These are phyloP conservation scores for Pythium oligandrum DNA, from an alignment of 352 stramenopile species.

Conservation along the genomic window DNA sequence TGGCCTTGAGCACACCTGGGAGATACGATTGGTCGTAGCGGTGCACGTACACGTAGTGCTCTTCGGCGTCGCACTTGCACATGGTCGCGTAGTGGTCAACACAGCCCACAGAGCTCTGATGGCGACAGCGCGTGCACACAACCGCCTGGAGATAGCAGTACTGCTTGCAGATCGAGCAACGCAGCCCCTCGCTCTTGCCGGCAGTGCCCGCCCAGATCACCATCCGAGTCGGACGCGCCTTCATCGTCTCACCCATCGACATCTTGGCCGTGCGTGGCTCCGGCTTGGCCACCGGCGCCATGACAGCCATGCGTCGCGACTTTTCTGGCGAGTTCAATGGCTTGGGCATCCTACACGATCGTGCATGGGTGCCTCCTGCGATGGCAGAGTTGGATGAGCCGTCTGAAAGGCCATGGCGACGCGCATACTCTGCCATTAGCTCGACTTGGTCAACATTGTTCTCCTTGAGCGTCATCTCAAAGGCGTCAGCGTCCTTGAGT, in stretches of 20 bases:
- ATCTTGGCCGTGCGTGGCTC: slow-evolving; percentile 13
- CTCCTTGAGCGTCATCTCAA: slow-evolving; percentile 33
- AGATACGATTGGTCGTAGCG: slow-evolving; percentile 44
- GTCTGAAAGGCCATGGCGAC: slow-evolving; percentile 29
- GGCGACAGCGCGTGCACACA: slow-evolving; percentile 67
- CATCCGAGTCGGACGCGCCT: slow-evolving; percentile 55
- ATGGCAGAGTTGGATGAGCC: slow-evolving; percentile 1
- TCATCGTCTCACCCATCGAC: slow-evolving; percentile 22
- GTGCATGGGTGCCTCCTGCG: slow-evolving; percentile 2
- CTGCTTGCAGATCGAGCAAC: slow-evolving; percentile 72
- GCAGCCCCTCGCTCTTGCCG: slow-evolving; percentile 69
- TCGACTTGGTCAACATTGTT: slow-evolving; percentile 37
- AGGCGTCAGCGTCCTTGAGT: slow-evolving; percentile 45
- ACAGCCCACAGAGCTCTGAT: slow-evolving; percentile 60
- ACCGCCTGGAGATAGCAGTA: slow-evolving; percentile 86
- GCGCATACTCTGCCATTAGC: slow-evolving; percentile 35
- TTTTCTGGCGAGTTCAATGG: slow-evolving; percentile 9
- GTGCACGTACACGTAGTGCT: slow-evolving; percentile 59
- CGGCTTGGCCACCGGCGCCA: slow-evolving; percentile 4
- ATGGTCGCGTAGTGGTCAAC: slow-evolving; percentile 68
- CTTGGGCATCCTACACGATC: slow-evolving; percentile 19
- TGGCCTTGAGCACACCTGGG: slow-evolving; percentile 24
- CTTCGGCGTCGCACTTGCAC: slow-evolving; percentile 60
- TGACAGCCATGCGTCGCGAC: slow-evolving; percentile 13
- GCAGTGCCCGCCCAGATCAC: slow-evolving; percentile 79